Base-by-base conservation (phyloP, 78 protist genomes). In the Cavenderia fasciculata region DNA sequence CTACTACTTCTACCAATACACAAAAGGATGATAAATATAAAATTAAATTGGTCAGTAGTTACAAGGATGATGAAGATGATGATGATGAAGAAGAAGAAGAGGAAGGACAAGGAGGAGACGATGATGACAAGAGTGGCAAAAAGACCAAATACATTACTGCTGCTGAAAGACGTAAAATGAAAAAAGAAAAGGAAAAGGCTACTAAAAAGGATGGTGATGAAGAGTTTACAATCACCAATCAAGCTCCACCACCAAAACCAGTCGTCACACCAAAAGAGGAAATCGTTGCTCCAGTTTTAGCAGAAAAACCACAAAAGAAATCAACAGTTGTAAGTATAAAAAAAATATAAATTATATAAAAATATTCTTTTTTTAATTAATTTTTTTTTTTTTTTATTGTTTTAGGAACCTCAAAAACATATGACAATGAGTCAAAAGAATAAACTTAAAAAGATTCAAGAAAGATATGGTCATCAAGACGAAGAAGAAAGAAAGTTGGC, bases 381-480 rank as follows among this genome's bases (percentile, higher is more conserved):
- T n/a, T n/a, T n/a, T n/a, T n/a, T n/a, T n/a, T n/a, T n/a, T n/a
- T n/a, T n/a, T n/a, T n/a, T n/a, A n/a, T n/a, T n/a, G n/a, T n/a
- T n/a, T n/a, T n/a, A n/a, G n/a, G n/a, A n/a, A n/a, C 93, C 87
- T 36, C 71, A 65, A 68, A 36, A 74, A 78, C 62, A 61, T 44
- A 59, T 68, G 12, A 85, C 82, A 63, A 74, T 92, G 19, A 93
- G 95, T 19, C 68, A 91, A 75, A 56, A 70, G 54, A 82, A 85
- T 52, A 97, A 95, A 87, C n/a, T 77, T 21, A 97, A 97, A 75
- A 96, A 96, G 85, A 86, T 93, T 25, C 87, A 86, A 86, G 79
- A 41, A 19, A 96, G 95, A 92, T 96, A 96, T 72, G 96, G 77
- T 31, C 94, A 94, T 49, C 97, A 97, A 75, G 99, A 97, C 82